phyloP scores from a whole-genome alignment of 192 early-diverging fungal species.

The Cetraspora pellucida region DNA sequence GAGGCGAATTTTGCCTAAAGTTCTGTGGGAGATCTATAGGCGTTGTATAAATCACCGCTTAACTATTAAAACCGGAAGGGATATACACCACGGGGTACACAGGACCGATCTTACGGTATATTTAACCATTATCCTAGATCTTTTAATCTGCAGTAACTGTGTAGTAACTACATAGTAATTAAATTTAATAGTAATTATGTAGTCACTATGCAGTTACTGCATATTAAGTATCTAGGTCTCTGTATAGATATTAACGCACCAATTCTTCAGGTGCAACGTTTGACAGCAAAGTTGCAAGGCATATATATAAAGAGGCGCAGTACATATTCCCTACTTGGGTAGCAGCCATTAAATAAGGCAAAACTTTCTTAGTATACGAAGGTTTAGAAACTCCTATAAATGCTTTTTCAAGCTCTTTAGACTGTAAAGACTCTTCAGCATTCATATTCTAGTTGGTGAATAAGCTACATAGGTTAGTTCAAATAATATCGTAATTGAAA shows the following conservation, averaged over 20 bases:
- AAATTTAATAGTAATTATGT: too few species aligned
- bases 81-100: too few species aligned
- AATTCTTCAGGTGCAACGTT: constrained; percentile 69
- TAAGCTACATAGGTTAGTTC: constrained; percentile 38
- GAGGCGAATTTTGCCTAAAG: too few species aligned
- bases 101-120: too few species aligned
- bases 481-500: background rate
- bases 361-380: constrained; percentile 73
- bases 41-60: too few species aligned
- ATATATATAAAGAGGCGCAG: constrained; percentile 60
- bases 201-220: too few species aligned
- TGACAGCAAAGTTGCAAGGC: constrained; percentile 81
- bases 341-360: constrained; percentile 75
- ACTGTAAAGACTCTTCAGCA: constrained; percentile 75
- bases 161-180: too few species aligned
- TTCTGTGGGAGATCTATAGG: too few species aligned
- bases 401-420: constrained; percentile 91
- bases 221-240: too few species aligned
- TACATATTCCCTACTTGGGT: constrained; percentile 97
- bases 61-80: too few species aligned
- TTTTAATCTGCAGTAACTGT: too few species aligned
- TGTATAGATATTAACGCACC: constrained; percentile 21
- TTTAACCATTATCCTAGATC: too few species aligned
- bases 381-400: constrained; percentile 82
- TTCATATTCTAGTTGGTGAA: constrained; percentile 40